Base-by-base conservation (phyloP, 2,329 filamentous ascomycete genomes). In the Dactylellina sp. region DNA sequence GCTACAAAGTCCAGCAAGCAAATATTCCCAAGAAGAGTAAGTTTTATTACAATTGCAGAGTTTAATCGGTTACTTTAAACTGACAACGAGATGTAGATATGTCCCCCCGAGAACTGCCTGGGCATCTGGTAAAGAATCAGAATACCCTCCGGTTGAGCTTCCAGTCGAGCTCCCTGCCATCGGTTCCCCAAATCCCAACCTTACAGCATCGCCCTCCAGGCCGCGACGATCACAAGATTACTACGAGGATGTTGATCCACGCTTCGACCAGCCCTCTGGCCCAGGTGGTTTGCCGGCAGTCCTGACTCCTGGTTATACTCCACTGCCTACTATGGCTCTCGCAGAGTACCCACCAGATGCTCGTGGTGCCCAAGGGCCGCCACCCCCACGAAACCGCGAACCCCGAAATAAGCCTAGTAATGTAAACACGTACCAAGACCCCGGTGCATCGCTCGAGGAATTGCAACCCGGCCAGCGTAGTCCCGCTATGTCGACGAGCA, bases 161-260 rank as follows among this genome's bases (percentile, higher is more conserved):
- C 77, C 77, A 7, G 77, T 75, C 22, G 77, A 78, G 47, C 65
- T 78, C n/a, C 77, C 77, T 4, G 24, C 76, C 12, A 46, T 39
- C 11, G 44, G n/a, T n/a, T 59, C 35, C 20, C 44, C 49, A 47
- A 22, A 20, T 47, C 66, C 18, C 44, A 75, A 37, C 65, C 49
- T 37, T 32, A 28, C 49, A 22, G 22, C 71, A 18, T 68, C 61
- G 6, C 71, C 71, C 9, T 47, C 52, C 7, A 62, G 63, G 55
- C 56, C 66, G 53, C 72, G 46, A 72, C 61, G 65, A 42, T 76
- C 77, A 24, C 71, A 76, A 32, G 82, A 86, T 75, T 98, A 98
- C 82, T 96, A 96, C 79, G 95, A 98, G 84, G 94, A 98, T 80
- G 88, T 97, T 11, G 93, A 97, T 77, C 93, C 94, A 47, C 91